Base-by-base conservation (phyloP, 2,329 filamentous ascomycete genomes). In the Huntiella decipiens region DNA sequence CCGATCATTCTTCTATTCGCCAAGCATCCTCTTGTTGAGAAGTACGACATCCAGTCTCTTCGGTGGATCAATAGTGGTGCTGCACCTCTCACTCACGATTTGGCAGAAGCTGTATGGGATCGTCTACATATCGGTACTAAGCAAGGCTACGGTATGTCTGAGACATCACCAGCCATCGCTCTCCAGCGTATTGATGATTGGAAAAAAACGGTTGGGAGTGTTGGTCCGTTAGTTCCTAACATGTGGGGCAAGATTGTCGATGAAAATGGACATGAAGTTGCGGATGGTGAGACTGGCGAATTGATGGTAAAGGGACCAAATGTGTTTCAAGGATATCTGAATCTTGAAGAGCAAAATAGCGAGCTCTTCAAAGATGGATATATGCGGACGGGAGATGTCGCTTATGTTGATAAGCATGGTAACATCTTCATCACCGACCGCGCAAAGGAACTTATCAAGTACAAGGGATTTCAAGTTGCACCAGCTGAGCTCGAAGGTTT, bases 401-500 rank as follows among this genome's bases (percentile, higher is more conserved):
- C 84, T 3, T 77, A 82, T 52, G 74, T 82, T 55, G 83, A 93
- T 56, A 64, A 70, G 39, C 69, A 82, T 43, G 82, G 82, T 28
- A 83, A 92, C 56, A 83, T 92, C 55, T 94, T 78, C 65, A 88
- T 94, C 57, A 93, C 87, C 1, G 87, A 95, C 57, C 79, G 86
- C 31, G 75, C 76, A 56, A 85, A 86, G 66, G 79, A 74, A 53
- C 77, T 68, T 46, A 66, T 68, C 55, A 68, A 68, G 53, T 67
- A 66, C 53, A 66, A 83, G 59, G 79, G 77, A 0, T 77, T 77
- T 58, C 79, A 82, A 56, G 78, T 82, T 1, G 66, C 78, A 0
- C 79, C 79, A 0, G 78, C 79, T 0, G 77, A 82, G 56, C 64
- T 82, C 3, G 78, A 71, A 52, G 65, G 63, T 8, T 55, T 67